Conservation (phyloP, 2,329 filamentous ascomycete genomes). For the Talaromyces sp. region DNA sequence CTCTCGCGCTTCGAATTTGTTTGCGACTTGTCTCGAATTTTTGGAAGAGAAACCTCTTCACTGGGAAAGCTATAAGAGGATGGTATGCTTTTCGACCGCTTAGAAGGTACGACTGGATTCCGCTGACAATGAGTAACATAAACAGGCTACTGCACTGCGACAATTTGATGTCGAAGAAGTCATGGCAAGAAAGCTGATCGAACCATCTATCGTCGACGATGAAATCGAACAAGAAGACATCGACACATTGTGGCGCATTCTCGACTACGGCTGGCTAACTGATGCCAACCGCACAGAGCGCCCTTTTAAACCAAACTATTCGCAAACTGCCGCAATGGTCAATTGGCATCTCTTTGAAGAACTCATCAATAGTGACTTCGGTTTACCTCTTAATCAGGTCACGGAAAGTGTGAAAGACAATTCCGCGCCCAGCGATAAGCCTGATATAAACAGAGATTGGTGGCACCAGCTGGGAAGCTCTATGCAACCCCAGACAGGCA, state of each 20-base stretch:
- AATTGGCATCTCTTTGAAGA: not conserved
- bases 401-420: no score
- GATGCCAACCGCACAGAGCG: not conserved
- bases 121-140: no score
- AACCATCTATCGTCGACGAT: not conserved
- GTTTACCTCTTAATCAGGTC: not conserved
- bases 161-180: not conserved
- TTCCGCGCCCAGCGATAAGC: no score
- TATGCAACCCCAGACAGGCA: no score
- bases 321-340: not conserved
- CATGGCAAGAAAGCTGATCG: not conserved
- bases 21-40: not conserved
- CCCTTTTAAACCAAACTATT: not conserved
- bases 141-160: not conserved
- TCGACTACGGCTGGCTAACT: not conserved
- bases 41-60: not conserved
- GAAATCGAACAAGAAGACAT: not conserved
- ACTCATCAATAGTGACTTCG: not conserved
- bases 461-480: no score
- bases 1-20: not conserved
- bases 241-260: not conserved
- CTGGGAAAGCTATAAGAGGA: not conserved
- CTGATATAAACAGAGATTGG: no score
- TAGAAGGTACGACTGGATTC: no score
- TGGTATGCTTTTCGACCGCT: not conserved